Conservation (phyloP, 1,284 basidiomycete genomes). For the Taiwanofungus camphoratus region DNA sequence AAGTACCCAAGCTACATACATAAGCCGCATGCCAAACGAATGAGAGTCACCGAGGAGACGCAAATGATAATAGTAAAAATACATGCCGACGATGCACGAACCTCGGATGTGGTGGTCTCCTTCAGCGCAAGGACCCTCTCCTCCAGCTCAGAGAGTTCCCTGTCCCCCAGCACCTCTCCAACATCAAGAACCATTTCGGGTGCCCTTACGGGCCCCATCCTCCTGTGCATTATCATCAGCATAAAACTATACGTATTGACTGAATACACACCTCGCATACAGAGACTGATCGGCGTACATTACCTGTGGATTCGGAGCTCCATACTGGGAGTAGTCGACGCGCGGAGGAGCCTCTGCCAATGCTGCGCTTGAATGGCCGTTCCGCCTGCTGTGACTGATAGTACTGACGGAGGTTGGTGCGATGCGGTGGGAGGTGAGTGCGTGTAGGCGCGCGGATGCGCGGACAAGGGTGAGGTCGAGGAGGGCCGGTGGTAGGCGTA, state of each 20-base stretch:
- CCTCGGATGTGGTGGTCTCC: constrained; percentile 13
- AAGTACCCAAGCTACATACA: too few relatives aligned
- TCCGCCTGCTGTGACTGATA: not conserved
- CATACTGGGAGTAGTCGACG: not conserved
- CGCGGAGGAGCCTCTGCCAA: not conserved
- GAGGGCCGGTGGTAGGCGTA: constrained; percentile 17
- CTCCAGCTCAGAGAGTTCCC: constrained; percentile 17
- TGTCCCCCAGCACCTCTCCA: too few relatives aligned
- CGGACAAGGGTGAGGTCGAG: constrained; percentile 19
- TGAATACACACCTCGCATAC: constrained; percentile 11
- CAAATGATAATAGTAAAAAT: not conserved
- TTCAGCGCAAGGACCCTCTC: constrained; percentile 18
- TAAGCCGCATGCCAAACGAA: not conserved
- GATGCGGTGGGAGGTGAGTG: not conserved
- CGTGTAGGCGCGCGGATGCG: constrained; percentile 13
- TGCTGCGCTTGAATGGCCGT: constrained; percentile 7
- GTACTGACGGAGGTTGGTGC: too few relatives aligned
- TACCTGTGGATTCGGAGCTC: not conserved
- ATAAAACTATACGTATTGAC: not conserved
- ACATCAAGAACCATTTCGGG: too few relatives aligned
- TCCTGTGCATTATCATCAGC: constrained; percentile 2
- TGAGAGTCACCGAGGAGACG: not conserved
- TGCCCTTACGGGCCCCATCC: too few relatives aligned
- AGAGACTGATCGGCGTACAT: constrained; percentile 11
- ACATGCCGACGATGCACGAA: constrained; percentile 9